Percentiles rank a stretch among this genome's conserved stretches.
These are phyloP conservation scores for Rhizoclosmatium globosum DNA, from an alignment of 192 early-diverging fungal species.

Conservation along the genomic window DNA sequence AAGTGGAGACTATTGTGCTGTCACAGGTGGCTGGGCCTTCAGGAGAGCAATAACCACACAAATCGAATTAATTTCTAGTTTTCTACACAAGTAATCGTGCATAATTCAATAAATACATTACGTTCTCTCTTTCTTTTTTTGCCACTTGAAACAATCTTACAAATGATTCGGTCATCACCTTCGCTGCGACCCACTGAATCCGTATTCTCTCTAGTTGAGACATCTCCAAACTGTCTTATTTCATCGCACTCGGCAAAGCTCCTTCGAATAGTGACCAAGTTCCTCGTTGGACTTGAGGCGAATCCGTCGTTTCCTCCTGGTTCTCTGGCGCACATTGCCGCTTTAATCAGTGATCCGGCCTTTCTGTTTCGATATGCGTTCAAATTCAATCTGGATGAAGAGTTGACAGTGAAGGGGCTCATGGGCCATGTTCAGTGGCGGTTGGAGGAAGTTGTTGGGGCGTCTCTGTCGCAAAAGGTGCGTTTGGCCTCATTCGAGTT, in stretches of 20 bases:
- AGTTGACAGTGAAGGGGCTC: constrained; percentile 23
- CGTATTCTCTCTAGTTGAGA: no score
- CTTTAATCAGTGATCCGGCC: constrained; percentile 27
- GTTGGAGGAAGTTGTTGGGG: constrained; percentile 27
- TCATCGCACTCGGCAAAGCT: background rate
- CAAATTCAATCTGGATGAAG: constrained; percentile 39
- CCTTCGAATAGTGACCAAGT: background rate
- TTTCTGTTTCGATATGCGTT: constrained; percentile 47
- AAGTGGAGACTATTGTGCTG: no score
- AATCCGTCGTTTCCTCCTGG: background rate
- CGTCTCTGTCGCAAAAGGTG: constrained; percentile 9
- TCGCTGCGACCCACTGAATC: no score
- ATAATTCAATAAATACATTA: no score
- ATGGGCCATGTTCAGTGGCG: constrained; percentile 52
- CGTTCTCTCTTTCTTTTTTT: no score
- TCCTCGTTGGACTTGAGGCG: background rate
- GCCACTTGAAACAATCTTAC: no score
- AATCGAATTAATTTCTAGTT: background rate
- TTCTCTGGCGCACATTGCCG: background rate
- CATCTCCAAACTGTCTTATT: background rate
- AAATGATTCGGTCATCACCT: no score
- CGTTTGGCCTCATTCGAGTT: background rate
- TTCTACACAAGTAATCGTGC: no score
- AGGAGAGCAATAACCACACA: background rate
- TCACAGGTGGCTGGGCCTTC: background rate